phyloP scores from a whole-genome alignment of 495 filamentous ascomycete species.

The Xylaria venustula region DNA sequence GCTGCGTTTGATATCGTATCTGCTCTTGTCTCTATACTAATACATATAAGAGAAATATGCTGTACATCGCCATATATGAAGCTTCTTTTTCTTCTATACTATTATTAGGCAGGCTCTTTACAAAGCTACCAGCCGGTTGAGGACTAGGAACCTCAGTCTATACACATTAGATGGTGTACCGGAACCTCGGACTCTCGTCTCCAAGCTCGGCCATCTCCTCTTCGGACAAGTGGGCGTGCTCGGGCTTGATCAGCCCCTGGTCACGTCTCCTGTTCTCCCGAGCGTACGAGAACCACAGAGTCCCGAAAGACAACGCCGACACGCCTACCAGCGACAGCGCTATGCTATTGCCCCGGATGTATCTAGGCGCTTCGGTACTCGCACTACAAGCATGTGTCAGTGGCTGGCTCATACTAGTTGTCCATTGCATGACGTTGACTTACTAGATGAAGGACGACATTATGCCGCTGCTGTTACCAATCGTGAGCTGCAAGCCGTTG shows the following conservation, averaged over 20 bases:
- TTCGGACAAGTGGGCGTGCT: constrained; percentile 56
- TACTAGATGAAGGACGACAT: constrained; percentile 65
- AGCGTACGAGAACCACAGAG: constrained; percentile 56
- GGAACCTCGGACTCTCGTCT: constrained; percentile 63
- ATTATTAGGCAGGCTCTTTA: no score
- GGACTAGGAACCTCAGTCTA: no score
- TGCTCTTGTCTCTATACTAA: no score
- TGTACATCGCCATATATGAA: no score
- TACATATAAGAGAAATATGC: no score
- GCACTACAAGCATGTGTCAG: constrained; percentile 25
- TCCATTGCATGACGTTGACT: constrained; percentile 9
- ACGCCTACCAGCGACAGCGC: constrained; percentile 54
- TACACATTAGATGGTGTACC: constrained; percentile 56
- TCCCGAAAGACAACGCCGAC: constrained; percentile 43
- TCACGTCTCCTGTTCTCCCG: constrained; percentile 55
- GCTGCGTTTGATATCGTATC: no score
- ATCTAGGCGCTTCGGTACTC: constrained; percentile 43
- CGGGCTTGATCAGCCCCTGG: constrained; percentile 51
- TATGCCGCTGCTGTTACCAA: constrained; percentile 67
- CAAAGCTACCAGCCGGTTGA: no score
- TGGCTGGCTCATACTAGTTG: not conserved
- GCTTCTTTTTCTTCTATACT: no score
- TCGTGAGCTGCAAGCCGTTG: constrained; percentile 66
- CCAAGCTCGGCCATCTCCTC: constrained; percentile 69
- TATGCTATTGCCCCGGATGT: constrained; percentile 53